Evolutionary conservation across 768 basidiomycete genomes (phyloP), one percentile per base, ranked within the genome.

Genomic region (Leccinum subtestaceum): DNA sequence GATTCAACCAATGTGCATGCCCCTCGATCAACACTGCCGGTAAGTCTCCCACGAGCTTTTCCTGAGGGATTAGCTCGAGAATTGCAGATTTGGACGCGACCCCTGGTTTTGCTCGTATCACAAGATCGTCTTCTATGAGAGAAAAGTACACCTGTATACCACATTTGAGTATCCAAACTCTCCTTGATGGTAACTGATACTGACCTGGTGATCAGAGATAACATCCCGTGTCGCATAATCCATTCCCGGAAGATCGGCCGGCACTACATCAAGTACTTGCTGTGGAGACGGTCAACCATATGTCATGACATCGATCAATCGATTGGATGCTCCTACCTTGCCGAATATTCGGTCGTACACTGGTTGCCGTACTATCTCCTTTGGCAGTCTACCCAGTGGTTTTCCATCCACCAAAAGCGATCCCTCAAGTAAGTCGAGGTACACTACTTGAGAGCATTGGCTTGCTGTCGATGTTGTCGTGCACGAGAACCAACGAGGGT

Each of bases 1-100:
- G 46, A n/a, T 75, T 61, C 19, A 76, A 46, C 75, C 75, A 76
- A 51, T 74, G 75, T 23, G 48, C 64, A 27, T 70, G 63, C 1
- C 53, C 63, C 10, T 57, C 40, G 1, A 76, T 57, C 21, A 75
- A 34, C 0, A 63, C 55, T 0, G 13, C 48, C 0, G 74, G 74
- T 9, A 75, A 12, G 55, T 76, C 75, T 2, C 57, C 61, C 2
- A 9, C 15, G 6, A 75, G 36, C 43, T 50, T 64, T 9, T 63
- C 50, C 4, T 53, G 64, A 12, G 74, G 70, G 36, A 74, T 59
- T 0, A 48, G 15, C 15, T 48, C 47, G 10, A 23, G 13, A 17
- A 48, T 48, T 48, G 25, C 25, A 23, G 25, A 48, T 10, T 27
- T 48, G 25, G 21, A 25, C 3, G 25, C 12, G 25, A 15, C 8